These are phyloP conservation scores for Cladobotryum mycophilum DNA, from an alignment of 2,329 filamentous ascomycete species.

Conservation along the genomic window DNA sequence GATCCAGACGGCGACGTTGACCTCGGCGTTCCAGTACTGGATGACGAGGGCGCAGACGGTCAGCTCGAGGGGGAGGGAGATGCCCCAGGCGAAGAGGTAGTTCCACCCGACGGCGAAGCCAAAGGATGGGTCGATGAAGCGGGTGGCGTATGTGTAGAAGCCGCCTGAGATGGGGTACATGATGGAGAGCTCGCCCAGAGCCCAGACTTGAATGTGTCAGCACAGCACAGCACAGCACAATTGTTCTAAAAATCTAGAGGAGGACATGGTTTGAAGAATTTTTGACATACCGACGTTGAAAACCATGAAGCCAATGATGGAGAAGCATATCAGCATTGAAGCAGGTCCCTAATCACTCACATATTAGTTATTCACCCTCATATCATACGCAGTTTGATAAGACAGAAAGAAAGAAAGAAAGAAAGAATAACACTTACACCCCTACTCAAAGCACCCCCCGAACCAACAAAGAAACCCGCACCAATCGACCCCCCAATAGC, in stretches of 20 bases:
- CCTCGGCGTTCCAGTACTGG: constrained; percentile 43
- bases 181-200: constrained; percentile 55
- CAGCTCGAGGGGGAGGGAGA: constrained; percentile 44
- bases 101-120: constrained; percentile 47
- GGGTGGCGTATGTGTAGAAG: constrained; percentile 56
- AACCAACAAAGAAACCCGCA: constrained; percentile 58
- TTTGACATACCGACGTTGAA: constrained; percentile 43
- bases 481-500: constrained; percentile 56
- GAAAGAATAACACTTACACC: constrained; percentile 34
- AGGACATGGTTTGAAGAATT: not conserved
- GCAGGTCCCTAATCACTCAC: constrained; percentile 27
- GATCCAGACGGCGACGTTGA: constrained; percentile 46
- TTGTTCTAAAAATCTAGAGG: not conserved
- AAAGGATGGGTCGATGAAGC: constrained; percentile 57
- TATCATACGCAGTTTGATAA: too few species aligned
- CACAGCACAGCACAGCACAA: too few species aligned
- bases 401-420: not conserved
- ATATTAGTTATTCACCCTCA: too few species aligned
- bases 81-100: constrained; percentile 43
- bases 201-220: constrained; percentile 36
- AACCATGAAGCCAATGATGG: constrained; percentile 54
- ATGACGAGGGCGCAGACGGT: constrained; percentile 47
- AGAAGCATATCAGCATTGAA: constrained; percentile 43
- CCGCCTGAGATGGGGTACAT: constrained; percentile 58
- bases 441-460: constrained; percentile 45